These are phyloP conservation scores for Xerocomellus amylosporus DNA, from an alignment of 768 basidiomycete genomes.

Conservation along the genomic window DNA sequence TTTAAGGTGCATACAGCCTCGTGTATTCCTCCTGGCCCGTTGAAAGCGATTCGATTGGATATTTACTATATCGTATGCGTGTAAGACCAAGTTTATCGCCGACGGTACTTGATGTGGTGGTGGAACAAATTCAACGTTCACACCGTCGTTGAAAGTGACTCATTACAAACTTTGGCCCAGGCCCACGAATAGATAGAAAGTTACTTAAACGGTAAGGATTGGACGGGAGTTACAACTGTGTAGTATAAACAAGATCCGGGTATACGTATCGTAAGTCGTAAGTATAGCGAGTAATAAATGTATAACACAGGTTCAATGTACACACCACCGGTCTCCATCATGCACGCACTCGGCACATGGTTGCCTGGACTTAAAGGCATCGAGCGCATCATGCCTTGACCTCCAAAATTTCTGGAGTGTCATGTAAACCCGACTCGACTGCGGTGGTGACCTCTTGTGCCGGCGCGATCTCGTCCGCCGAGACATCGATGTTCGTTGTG, in stretches of 20 bases:
- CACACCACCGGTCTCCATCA: not conserved
- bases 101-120: not conserved
- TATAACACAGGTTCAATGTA: conserved; percentile 5
- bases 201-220: conserved; percentile 2
- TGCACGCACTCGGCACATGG: not conserved
- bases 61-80: not conserved
- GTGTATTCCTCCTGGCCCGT: conserved; percentile 23
- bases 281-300: conserved; percentile 6
- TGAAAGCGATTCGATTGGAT: conserved; percentile 7
- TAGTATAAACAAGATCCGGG: conserved; percentile 22
- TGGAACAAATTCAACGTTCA: not conserved
- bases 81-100: not conserved
- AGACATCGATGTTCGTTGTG: not conserved
- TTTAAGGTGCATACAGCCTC: conserved; percentile 13
- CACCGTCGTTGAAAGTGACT: not conserved
- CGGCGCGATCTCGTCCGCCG: conserved; percentile 5
- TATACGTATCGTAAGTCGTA: conserved; percentile 22
- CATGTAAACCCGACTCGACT: conserved; percentile 5
- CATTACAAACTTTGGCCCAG: not conserved
- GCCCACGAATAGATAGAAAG: not conserved
- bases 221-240: conserved; percentile 11
- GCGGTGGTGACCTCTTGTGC: conserved; percentile 1
- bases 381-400: conserved; percentile 14
- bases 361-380: conserved; percentile 28
- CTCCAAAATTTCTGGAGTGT: conserved; percentile 19